Evolutionary conservation across 1,284 basidiomycete species (phyloP).

Genomic region (Fomitopsis schrenkii): DNA sequence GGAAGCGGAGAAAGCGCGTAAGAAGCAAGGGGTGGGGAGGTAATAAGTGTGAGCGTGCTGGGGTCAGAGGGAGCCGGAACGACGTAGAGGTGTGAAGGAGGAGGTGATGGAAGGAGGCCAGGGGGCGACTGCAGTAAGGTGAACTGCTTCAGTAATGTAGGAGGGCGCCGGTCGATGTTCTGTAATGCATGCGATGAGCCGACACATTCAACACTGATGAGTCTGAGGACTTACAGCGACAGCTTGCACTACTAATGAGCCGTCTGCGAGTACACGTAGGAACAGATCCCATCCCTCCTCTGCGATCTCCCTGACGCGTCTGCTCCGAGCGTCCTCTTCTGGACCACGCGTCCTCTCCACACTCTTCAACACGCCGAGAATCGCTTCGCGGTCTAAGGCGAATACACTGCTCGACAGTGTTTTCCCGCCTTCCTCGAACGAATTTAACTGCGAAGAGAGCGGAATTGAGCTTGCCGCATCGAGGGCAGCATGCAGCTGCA

Average conservation of each 20-base stretch:
- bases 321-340: conserved; percentile 40
- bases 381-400: conserved; percentile 57
- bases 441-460: conserved; percentile 22
- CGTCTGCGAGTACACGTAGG: conserved; percentile 66
- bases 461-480: conserved; percentile 57
- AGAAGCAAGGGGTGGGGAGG: conserved; percentile 54
- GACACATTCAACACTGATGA: neutral
- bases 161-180: conserved; percentile 90
- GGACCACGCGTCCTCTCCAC: conserved; percentile 21
- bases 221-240: conserved; percentile 54
- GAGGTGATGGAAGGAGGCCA: conserved; percentile 35
- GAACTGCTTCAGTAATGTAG: conserved; percentile 78
- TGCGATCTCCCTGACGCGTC: conserved; percentile 53
- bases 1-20: conserved; percentile 50
- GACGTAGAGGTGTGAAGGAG: conserved; percentile 49
- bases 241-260: conserved; percentile 67
- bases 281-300: conserved; percentile 80
- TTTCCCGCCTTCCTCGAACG: conserved; percentile 14
- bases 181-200: conserved; percentile 16
- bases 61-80: conserved; percentile 41
- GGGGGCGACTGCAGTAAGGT: conserved; percentile 62
- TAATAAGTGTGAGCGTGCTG: conserved; percentile 48
- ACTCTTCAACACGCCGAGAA: conserved; percentile 36
- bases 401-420: conserved; percentile 47
- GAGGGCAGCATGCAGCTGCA: conserved; percentile 80